A percentile compares a stretch with the other conserved stretches of the same genome.
phyloP scores from a whole-genome alignment of 257 asterid genomes.

The Mitragyna speciosa region DNA sequence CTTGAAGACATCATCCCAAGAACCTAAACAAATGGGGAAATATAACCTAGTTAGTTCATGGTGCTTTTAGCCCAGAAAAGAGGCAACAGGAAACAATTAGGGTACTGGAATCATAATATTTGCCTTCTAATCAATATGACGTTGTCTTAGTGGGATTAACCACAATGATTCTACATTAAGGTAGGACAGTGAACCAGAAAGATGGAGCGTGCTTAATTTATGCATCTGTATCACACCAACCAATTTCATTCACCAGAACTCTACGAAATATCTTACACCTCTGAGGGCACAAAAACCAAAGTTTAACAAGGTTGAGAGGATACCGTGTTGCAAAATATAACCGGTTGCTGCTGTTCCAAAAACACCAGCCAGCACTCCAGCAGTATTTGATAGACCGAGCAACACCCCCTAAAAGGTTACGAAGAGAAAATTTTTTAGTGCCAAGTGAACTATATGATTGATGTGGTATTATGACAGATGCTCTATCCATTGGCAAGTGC shows the following conservation, averaged over 20 bases:
- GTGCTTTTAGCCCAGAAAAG: constrained; percentile 5
- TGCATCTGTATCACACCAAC: neutral
- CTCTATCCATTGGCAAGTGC: neutral
- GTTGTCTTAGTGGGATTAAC: neutral
- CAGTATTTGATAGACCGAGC: constrained; percentile 87
- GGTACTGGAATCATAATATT: neutral
- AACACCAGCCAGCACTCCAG: constrained; percentile 94
- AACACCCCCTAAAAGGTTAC: constrained; percentile 67
- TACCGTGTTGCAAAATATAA: constrained; percentile 91
- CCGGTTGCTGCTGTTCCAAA: constrained; percentile 93
- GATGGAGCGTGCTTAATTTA: too few relatives aligned
- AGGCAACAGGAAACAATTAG: neutral
- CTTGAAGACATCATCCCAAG: constrained; percentile 77
- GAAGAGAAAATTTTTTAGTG: neutral
- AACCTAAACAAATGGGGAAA: constrained; percentile 46
- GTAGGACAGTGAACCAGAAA: neutral
- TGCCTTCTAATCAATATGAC: neutral
- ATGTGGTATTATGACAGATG: neutral
- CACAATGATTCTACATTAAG: neutral
- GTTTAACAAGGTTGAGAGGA: constrained; percentile 6
- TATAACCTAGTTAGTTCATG: constrained; percentile 5
- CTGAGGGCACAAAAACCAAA: neutral
- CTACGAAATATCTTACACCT: neutral
- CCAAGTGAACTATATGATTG: neutral
- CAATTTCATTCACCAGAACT: neutral